A percentile compares a stretch with the other conserved stretches of the same genome.
These are phyloP conservation scores for Boletus speciosus DNA, from an alignment of 768 basidiomycete species.

Conservation along the genomic window DNA sequence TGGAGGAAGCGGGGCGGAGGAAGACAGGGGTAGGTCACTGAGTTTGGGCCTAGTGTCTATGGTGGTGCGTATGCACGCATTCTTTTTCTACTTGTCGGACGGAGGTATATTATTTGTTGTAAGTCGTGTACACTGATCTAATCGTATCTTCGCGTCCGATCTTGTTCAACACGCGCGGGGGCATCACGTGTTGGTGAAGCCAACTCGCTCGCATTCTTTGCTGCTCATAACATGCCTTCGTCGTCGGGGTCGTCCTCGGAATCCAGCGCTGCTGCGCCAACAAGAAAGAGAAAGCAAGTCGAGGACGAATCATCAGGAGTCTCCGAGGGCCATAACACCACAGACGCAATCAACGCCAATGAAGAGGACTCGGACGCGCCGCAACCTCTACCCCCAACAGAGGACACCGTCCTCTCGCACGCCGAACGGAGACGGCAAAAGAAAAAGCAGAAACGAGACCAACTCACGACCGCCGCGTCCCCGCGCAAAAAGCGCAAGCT, in stretches of 20 bases:
- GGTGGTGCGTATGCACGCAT: neutral
- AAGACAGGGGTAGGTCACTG: slow-evolving; percentile 14
- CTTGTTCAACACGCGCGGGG: too few relatives aligned
- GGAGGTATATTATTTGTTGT: slow-evolving; percentile 20
- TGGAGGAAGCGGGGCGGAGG: slow-evolving; percentile 43
- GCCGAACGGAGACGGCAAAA: slow-evolving; percentile 67
- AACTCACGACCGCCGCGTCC: neutral
- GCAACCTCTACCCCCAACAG: neutral
- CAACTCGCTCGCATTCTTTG: neutral
- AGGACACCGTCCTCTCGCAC: slow-evolving; percentile 61
- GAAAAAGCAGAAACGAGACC: slow-evolving; percentile 36
- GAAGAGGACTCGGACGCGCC: slow-evolving; percentile 7
- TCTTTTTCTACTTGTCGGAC: slow-evolving; percentile 1
- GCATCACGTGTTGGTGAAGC: slow-evolving; percentile 7
- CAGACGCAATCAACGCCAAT: slow-evolving; percentile 6
- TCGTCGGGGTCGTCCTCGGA: slow-evolving; percentile 32
- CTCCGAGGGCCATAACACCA: slow-evolving; percentile 28
- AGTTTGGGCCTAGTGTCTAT: neutral
- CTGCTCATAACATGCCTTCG: slow-evolving; percentile 10
- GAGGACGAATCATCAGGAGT: slow-evolving; percentile 17
- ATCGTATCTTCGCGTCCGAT: slow-evolving; percentile 4
- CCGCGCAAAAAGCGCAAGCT: slow-evolving; percentile 48
- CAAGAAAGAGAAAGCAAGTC: slow-evolving; percentile 23
- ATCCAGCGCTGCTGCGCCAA: slow-evolving; percentile 25
- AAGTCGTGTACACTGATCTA: slow-evolving; percentile 15